Percentiles rank a stretch among this genome's conserved stretches.
Conservation (phyloP, 768 basidiomycete species). For the Termitomyces sp. region DNA sequence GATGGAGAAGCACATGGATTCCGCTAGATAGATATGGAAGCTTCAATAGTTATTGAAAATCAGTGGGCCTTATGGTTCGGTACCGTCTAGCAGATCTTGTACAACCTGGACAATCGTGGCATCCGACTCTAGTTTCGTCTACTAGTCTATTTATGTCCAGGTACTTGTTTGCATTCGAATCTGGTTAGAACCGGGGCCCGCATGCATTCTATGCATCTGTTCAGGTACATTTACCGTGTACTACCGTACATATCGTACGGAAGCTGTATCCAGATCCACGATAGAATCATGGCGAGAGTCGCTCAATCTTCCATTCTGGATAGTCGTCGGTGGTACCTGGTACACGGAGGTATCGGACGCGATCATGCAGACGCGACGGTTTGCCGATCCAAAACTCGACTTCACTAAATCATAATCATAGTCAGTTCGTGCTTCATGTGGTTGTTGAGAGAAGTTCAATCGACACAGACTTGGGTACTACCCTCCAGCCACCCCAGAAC, state of each 20-base stretch:
- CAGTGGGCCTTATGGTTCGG: not conserved
- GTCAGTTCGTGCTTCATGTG: constrained; percentile 3
- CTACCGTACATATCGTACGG: not conserved
- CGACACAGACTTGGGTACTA: constrained; percentile 75
- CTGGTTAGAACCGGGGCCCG: not conserved
- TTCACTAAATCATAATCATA: constrained; percentile 58
- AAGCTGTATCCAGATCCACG: not conserved
- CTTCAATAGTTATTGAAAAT: not conserved
- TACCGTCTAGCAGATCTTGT: not conserved
- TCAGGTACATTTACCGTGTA: not conserved
- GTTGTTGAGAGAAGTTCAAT: not conserved
- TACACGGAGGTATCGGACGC: constrained; percentile 68
- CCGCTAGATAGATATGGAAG: not conserved
- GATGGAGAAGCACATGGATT: not conserved
- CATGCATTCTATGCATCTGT: not conserved
- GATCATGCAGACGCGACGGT: constrained; percentile 90
- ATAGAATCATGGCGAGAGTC: constrained; percentile 60
- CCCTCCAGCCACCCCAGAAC: constrained; percentile 96
- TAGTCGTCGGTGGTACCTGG: constrained; percentile 40
- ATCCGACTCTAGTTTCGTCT: not conserved
- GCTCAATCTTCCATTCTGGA: constrained; percentile 70
- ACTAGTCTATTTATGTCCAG: not conserved
- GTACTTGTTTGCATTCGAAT: not conserved
- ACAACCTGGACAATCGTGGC: not conserved
- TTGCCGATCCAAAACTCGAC: constrained; percentile 98